These are phyloP conservation scores for Coemansia sp. DNA, from an alignment of 192 early-diverging fungal species.

Conservation along the genomic window DNA sequence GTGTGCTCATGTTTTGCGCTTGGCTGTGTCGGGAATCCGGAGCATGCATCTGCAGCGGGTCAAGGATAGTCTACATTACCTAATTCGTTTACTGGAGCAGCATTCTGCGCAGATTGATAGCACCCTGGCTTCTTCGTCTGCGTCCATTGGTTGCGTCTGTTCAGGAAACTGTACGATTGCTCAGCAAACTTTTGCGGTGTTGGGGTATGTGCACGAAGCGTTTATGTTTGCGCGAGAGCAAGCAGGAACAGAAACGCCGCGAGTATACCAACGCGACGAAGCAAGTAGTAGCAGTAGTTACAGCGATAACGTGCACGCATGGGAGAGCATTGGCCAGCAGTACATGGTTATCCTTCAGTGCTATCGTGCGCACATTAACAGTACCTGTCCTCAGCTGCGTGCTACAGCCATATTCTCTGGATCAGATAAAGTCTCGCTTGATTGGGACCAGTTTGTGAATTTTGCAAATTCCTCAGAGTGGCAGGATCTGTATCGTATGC, in stretches of 20 bases:
- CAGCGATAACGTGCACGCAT: background rate
- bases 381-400: background rate
- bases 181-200: slow-evolving; percentile 13
- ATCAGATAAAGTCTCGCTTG: background rate
- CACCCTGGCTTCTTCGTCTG: background rate
- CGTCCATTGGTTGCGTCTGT: background rate
- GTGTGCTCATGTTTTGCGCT: slow-evolving; percentile 30
- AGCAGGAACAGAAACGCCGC: background rate
- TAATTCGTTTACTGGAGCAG: slow-evolving; percentile 29
- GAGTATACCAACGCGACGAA: background rate
- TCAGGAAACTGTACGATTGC: slow-evolving; percentile 16
- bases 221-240: slow-evolving; percentile 47
- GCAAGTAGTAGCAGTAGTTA: background rate
- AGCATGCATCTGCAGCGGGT: slow-evolving; percentile 37
- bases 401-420: background rate
- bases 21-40: slow-evolving; percentile 35
- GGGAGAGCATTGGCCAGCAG: slow-evolving; percentile 24
- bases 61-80: slow-evolving; percentile 25
- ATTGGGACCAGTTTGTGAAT: slow-evolving; percentile 14
- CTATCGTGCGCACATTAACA: slow-evolving; percentile 10
- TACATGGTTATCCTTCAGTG: slow-evolving; percentile 37
- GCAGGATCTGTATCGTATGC: slow-evolving; percentile 34
- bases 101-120: slow-evolving; percentile 17
- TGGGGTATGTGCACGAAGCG: slow-evolving; percentile 47
- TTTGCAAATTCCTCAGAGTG: slow-evolving; percentile 23